Base-by-base conservation (phyloP, 2,329 filamentous ascomycete genomes). In the Madurella fahalii region DNA sequence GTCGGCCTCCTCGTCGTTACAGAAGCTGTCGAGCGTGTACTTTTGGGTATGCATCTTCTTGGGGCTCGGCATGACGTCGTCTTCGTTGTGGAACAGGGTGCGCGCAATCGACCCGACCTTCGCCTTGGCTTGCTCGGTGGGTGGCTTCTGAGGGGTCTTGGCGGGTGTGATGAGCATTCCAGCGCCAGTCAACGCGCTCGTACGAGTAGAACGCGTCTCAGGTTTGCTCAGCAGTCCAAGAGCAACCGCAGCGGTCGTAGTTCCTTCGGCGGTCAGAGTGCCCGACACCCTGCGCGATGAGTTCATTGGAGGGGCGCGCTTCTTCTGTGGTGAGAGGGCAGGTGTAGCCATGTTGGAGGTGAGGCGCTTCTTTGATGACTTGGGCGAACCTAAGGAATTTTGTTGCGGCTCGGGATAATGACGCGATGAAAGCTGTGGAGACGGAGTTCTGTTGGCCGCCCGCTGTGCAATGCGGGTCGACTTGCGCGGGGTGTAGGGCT, bases 141-240 rank as follows among this genome's bases (percentile, higher is more conserved):
- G 76, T 45, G 79, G 76, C 74, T 87, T 89, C 69, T 80, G 79
- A 1, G 84, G 89, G 2, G 89, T 93, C 74, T 92, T 92, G 60
- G 84, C 81, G 2, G 89, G 89, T 2, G 89, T 93, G 15, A 86
- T 87, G 44, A 92, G 80, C 79, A 89, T 87, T 59, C 75, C 77
- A 52, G 70, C 64, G 52, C 67, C 50, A 25, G 52, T 47, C 5
- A 56, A 53, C 20, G 56, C 43, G 20, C 54, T 52, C 2, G 57
- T 40, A 34, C 59, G 64, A 41, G 51, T 47, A 15, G 59, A 56
- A 52, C 71, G 70, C 13, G 50, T 32, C 25, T 58, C 52, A 16
- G 72, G 65, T 47, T 69, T 47, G 45, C 69, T 61, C 17, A 51
- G 32, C 39, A 72, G 64, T 39, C 72, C 73, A 5, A 76, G 68